Base-by-base conservation (phyloP, 768 basidiomycete species). In the Pisolithus albus region DNA sequence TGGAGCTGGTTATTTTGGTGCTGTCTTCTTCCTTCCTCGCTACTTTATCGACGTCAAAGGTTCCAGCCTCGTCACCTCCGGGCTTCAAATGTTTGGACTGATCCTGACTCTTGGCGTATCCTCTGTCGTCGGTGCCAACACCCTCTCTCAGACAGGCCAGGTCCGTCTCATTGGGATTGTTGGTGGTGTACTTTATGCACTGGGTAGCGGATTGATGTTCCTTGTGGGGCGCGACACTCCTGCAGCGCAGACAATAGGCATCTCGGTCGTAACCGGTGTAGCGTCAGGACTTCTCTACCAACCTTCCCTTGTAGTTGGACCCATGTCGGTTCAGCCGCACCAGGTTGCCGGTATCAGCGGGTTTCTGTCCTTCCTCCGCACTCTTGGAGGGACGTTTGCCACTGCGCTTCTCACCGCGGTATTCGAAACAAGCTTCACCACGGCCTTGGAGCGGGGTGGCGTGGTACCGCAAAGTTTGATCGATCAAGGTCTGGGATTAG, bases 1-100 rank as follows among this genome's bases (percentile, higher is more conserved):
- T 0, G 68, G 70, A 41, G 70, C 70, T 13, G 68, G 68, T 18
- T 71, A 68, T 55, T 71, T 69, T 49, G 68, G 68, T 8, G 59
- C 60, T 13, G 68, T 71, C 51, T 69, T 71, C 53, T 69, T 71
- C 55, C 61, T 69, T 23, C 68, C 68, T n/a, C 70, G 67, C 37
- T 69, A 71, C 52, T 71, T 69, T 45, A 71, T 71, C 55, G 69
- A 71, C 46, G 51, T 69, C 55, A 69, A 68, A 36, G 57, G 62
- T 16, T 71, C 67, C 32, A 58, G 48, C 46, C 51, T 71, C 43
- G 61, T 71, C 37, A 59, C 51, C 32, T 68, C 68, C 0, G 68
- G 68, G n/a, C 41, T 69, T 6, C 66, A 69, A 36, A 71, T 71
- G 70, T 51, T 69, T 11, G 68, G 70, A 7, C 38, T 69, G 28